These are phyloP conservation scores for Cryomyces antarcticus DNA, from an alignment of 495 filamentous ascomycete species.

Conservation along the genomic window DNA sequence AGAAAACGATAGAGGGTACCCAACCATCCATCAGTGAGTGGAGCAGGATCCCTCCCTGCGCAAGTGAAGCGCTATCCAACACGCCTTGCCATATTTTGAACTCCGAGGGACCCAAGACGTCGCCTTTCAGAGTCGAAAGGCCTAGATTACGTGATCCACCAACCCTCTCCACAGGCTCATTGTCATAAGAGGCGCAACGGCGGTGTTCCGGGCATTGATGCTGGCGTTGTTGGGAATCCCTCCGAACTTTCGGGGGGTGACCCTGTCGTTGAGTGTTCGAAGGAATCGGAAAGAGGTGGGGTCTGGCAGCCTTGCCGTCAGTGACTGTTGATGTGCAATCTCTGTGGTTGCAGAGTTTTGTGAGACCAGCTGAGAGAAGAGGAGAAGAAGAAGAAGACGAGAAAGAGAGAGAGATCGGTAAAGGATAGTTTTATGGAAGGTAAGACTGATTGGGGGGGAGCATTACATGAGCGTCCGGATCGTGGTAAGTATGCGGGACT, in stretches of 20 bases:
- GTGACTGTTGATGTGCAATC: neutral
- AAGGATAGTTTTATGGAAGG: neutral
- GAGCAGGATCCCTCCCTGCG: no score
- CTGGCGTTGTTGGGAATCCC: slow-evolving; percentile 45
- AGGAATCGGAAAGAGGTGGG: slow-evolving; percentile 64
- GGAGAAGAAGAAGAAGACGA: neutral
- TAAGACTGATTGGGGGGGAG: slow-evolving; percentile 7
- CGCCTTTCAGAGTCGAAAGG: no score
- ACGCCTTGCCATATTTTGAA: no score
- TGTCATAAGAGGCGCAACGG: slow-evolving; percentile 14
- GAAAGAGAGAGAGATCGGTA: neutral
- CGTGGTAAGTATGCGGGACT: slow-evolving; percentile 36
- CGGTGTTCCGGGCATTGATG: slow-evolving; percentile 47
- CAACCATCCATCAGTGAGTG: no score
- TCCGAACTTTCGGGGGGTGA: slow-evolving; percentile 30
- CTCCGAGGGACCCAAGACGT: no score
- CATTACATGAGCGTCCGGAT: slow-evolving; percentile 17
- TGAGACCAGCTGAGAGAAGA: no score
- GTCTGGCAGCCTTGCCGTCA: slow-evolving; percentile 31
- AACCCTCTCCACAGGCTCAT: no score
- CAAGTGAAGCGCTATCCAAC: no score
- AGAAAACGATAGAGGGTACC: no score
- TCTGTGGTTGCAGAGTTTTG: no score
- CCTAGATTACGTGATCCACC: no score
- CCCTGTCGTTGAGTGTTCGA: slow-evolving; percentile 49